Evolutionary conservation across 164 flowering plant genomes (phyloP).

Genomic region (Umbilicus rupestris): DNA sequence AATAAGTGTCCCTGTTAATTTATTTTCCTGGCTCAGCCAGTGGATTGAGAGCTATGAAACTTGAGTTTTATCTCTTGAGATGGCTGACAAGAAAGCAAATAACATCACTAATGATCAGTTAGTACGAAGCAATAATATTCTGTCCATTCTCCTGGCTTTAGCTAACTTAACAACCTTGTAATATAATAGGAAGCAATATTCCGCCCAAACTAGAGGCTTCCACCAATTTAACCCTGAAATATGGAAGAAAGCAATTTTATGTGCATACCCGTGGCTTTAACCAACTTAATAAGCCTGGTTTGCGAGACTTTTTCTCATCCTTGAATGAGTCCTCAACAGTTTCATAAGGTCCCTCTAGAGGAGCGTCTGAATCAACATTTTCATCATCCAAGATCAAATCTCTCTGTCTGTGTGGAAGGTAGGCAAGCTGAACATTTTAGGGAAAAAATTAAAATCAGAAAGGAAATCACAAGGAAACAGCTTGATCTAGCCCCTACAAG

Average conservation of each 20-base stretch:
- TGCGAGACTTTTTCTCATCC: conserved; percentile 67
- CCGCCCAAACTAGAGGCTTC: background rate
- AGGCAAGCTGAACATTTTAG: conserved; percentile 64
- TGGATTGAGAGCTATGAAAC: too few species aligned
- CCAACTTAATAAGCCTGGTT: conserved; percentile 90
- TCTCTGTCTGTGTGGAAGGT: conserved; percentile 78
- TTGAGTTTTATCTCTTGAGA: too few species aligned
- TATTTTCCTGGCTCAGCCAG: too few species aligned
- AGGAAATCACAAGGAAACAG: background rate
- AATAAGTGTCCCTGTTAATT: too few species aligned
- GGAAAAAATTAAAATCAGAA: conserved; percentile 10
- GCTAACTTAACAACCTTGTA: too few species aligned
- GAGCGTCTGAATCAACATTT: conserved; percentile 55
- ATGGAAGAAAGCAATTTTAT: background rate
- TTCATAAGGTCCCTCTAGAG: conserved; percentile 60
- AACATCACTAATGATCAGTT: too few species aligned
- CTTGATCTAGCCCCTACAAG: background rate
- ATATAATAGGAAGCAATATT: too few species aligned
- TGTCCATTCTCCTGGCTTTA: too few species aligned
- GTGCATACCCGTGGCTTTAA: conserved; percentile 72
- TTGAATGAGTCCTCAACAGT: conserved; percentile 38
- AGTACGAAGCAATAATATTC: too few species aligned
- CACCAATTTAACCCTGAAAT: background rate
- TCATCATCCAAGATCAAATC: conserved; percentile 80
- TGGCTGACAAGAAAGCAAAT: too few species aligned